Evolutionary conservation across 257 asterid species (phyloP), one percentile per base, ranked within the genome.

Genomic region (Thymus quinquecostatus): DNA sequence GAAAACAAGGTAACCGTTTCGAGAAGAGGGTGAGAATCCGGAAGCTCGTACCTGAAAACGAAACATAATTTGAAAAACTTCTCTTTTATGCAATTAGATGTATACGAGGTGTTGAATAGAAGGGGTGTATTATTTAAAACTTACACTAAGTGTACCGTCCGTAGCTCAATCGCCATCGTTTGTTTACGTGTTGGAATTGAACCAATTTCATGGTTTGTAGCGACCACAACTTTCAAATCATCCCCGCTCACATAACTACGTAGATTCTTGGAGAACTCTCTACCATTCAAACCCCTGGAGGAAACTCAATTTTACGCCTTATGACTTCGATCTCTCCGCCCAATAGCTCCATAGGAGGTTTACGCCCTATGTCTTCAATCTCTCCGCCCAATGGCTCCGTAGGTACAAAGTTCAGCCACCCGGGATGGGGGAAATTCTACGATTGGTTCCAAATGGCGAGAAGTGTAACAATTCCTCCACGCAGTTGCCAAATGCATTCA

Each of bases 1-100:
- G 6, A 44, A 32, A 27, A 53, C 3, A 8, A 27, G 3, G 85
- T 80, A 5, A 89, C 97, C 82, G 49, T 64, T 32, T 50, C 68
- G 87, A 89, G 70, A 69, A 89, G 73, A 48, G 82, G 86, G 76
- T 85, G 90, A 8, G 73, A 34, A 80, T 89, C 94, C 48, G 92
- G 92, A 56, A 92, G 82, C 78, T 73, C 87, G 11, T 82, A 86
- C 75, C 97, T 92, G 79, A 80, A 62, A 64, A 70, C 2, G 47
- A 33, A 32, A 43, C n/a, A 43, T 21, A 41, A 14, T 0, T 3
- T 13, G 41, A 38, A 38, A 38, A 38, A 7, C 7, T 3, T 38
- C 6, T 38, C 41, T 38, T 0, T 21, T 21, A 21, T 21, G 21
- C 0, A 21, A 21, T 21, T 21, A 21, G 21, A 21, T 21, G 21